phyloP scores from a whole-genome alignment of 805 yeast genomes.

The Candida vaughaniae region DNA sequence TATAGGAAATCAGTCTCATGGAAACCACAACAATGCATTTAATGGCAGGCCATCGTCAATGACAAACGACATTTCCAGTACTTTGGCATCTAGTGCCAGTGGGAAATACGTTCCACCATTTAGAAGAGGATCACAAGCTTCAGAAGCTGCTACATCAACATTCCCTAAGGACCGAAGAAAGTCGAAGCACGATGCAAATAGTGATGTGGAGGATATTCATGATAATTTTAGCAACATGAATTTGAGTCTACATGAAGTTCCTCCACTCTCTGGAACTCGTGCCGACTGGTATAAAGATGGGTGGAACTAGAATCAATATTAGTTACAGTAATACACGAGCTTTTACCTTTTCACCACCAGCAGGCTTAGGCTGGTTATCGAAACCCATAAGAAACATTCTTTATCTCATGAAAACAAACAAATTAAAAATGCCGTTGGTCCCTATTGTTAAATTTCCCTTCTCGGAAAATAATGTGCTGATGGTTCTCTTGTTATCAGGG shows the following conservation, averaged over 20 bases:
- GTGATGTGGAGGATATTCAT: neutral
- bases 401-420: too few relatives aligned
- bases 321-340: too few relatives aligned
- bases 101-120: constrained; percentile 77
- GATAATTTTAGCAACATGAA: constrained; percentile 3
- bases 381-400: too few relatives aligned
- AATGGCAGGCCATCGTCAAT: constrained; percentile 13
- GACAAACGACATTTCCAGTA: constrained; percentile 10
- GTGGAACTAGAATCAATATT: too few relatives aligned
- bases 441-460: neutral
- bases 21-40: neutral
- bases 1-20: too few relatives aligned
- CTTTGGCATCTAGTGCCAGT: constrained; percentile 18
- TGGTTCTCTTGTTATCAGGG: neutral
- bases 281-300: constrained; percentile 5
- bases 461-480: too few relatives aligned
- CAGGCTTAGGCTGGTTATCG: too few relatives aligned
- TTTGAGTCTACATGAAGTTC: constrained; percentile 4
- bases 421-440: neutral
- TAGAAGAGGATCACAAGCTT: constrained; percentile 49
- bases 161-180: constrained; percentile 3
- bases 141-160: neutral
- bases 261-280: constrained; percentile 2
- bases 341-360: too few relatives aligned
- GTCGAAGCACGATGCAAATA: constrained; percentile 1